Base-by-base conservation (phyloP, 768 basidiomycete species). In the Termitomyces sp. region DNA sequence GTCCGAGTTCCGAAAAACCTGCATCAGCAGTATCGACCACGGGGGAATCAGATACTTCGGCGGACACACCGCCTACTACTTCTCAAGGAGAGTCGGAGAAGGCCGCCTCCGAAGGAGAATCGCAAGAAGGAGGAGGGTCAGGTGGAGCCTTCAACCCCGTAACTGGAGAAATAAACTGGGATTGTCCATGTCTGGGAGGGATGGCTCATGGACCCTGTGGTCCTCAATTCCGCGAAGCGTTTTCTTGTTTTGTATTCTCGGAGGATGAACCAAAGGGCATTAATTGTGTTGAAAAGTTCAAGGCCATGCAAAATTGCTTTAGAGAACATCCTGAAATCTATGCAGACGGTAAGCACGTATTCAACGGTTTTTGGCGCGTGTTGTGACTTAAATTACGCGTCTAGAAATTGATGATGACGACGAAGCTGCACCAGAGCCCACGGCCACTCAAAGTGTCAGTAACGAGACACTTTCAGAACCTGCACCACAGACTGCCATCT, bases 161-260 rank as follows among this genome's bases (percentile, higher is more conserved):
- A 60, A 99, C 97, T 1, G 97, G 97, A 43, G 95, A 98, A 81
- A 98, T 99, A 66, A 99, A 99, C 76, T 99, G 97, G 97, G 97
- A 98, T 69, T 99, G 97, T 71, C 94, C 97, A 1, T 98, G 97
- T 71, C 84, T 99, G 8, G 97, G 97, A 32, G 97, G 97, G 49
- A 98, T 99, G 97, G 96, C 96, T 10, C 81, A 98, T 67, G 96
- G 97, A 6, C 94, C 95, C 10, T 99, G 97, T 66, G 97, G 97
- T 9, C 79, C 81, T 59, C 82, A 98, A 63, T 99, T 99, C 78
- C 86, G 88, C 60, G 91, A 88, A 60, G 96, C 97, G 1, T 99
- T 99, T 74, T 92, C 93, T 35, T 99, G 97, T 75, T 99, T 99
- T 64, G 86, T 99, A 7, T 87, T 83, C 72, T 95, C 93, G 12